Base-by-base conservation (phyloP, 2,329 filamentous ascomycete genomes). In the Cladobotryum mycophilum region DNA sequence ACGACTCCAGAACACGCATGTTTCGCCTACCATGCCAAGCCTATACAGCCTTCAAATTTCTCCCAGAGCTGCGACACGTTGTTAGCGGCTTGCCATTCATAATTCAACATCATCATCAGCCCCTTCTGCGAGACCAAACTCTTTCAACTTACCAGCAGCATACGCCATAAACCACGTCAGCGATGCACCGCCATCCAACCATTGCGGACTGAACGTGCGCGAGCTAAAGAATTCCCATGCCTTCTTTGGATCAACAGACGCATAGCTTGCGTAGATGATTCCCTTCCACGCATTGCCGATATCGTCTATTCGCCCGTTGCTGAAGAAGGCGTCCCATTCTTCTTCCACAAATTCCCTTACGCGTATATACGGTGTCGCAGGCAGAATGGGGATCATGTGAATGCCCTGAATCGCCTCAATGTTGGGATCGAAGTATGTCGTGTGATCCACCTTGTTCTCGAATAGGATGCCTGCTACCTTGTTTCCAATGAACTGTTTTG, bases 401-500 rank as follows among this genome's bases (percentile, higher is more conserved):
- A 92, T 91, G 52, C 87, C 86, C 61, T 81, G 72, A 54, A 95
- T 79, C 59, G 82, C 88, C 67, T 92, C 85, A 12, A 81, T 77
- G 51, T 84, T 81, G 46, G 72, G 67, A 42, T 89, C 88, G 61
- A 96, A 96, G 70, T 89, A 96, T 1, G 92, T 96, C 3, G 87
- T 86, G 68, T 96, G 89, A 66, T 97, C 89, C 48, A 90, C 79
- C 70, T 97, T 97, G 74, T 96, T 96, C 70, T 97, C 92, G 61
- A 96, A 97, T 8, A 95, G 65, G 56, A 85, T 85, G 5, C 81
- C 81, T 2, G 76, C 75, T 36, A 78, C 81, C 68, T 87, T 90
- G 75, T 97, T 97, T 40, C 74, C 80, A 55, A 88, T 83, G 64
- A 95, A 96, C n/a, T 84, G 73, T 1, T 76, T 59, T 0, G 92